A percentile compares a stretch with the other conserved stretches of the same genome.
phyloP scores from a whole-genome alignment of 306 rosid genomes.

The Quercus bicolor region DNA sequence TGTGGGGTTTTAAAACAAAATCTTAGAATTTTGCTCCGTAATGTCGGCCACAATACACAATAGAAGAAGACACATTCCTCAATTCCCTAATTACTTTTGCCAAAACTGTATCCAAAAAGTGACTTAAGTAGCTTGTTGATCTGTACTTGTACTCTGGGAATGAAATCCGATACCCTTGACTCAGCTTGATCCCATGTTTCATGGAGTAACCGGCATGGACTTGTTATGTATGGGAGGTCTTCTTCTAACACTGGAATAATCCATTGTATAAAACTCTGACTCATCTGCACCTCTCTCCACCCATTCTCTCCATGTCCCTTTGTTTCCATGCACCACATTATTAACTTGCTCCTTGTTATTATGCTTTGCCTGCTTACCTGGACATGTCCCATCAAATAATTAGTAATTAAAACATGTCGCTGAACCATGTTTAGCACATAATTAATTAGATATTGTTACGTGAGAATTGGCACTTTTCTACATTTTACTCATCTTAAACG shows the following conservation, averaged over 20 bases:
- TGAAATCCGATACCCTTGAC: background rate
- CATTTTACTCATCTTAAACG: too few species aligned
- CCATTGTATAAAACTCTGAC: constrained; percentile 58
- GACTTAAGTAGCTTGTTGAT: too few species aligned
- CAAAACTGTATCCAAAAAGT: constrained; percentile 23
- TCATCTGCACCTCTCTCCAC: constrained; percentile 32
- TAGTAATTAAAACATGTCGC: too few species aligned
- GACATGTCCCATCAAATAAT: background rate
- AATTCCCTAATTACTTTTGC: constrained; percentile 26
- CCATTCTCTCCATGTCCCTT: constrained; percentile 51
- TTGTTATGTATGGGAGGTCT: constrained; percentile 80
- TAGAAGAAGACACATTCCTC: constrained; percentile 27
- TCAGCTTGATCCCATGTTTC: constrained; percentile 21
- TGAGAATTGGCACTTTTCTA: too few species aligned
- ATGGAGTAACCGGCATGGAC: constrained; percentile 50
- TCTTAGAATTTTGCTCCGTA: constrained; percentile 33
- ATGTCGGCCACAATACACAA: constrained; percentile 37
- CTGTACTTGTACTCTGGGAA: background rate
- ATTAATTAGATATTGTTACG: too few species aligned
- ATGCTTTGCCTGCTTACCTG: constrained; percentile 26
- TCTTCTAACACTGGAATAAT: constrained; percentile 49
- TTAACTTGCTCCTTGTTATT: constrained; percentile 10
- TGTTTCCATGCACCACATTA: constrained; percentile 27
- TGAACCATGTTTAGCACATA: too few species aligned
- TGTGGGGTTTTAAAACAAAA: constrained; percentile 8